A percentile compares a stretch with the other conserved stretches of the same genome.
Evolutionary conservation across 306 rosid species (phyloP).

Genomic region (Mucuna pruriens): DNA sequence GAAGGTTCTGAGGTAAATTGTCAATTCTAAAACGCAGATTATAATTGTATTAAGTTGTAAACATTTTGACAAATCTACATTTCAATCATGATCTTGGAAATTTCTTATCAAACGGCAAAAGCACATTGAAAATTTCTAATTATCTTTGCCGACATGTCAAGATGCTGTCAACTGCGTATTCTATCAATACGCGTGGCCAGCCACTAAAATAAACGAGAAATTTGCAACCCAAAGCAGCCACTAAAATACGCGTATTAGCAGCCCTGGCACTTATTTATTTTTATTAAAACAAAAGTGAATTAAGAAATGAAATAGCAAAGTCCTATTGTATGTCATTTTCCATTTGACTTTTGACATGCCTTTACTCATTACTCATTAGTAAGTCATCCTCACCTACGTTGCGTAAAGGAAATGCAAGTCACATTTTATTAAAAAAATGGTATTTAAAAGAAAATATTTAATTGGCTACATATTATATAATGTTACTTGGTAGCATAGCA

Average conservation of each 20-base stretch:
- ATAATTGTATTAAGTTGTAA: background rate
- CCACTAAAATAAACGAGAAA: background rate
- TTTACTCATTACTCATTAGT: background rate
- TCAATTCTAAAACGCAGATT: background rate
- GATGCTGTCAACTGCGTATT: background rate
- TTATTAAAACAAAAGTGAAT: background rate
- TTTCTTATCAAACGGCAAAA: background rate
- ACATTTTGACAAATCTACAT: background rate
- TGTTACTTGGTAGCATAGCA: background rate
- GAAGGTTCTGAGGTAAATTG: conserved; percentile 1
- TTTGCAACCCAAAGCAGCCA: background rate
- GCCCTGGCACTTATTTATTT: background rate
- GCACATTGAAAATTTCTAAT: background rate
- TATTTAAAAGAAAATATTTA: background rate
- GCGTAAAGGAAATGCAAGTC: conserved; percentile 1
- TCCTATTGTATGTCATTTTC: conserved; percentile 1
- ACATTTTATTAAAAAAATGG: background rate
- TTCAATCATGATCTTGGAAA: background rate
- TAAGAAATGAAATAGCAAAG: background rate
- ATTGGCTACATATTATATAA: background rate
- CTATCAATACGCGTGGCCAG: background rate
- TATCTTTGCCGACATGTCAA: conserved; percentile 8
- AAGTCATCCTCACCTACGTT: background rate
- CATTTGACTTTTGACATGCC: conserved; percentile 2
- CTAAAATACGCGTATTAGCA: too few species aligned